Evolutionary conservation across 129 eudicot species (phyloP).

Genomic region (Artemisia tridentata): DNA sequence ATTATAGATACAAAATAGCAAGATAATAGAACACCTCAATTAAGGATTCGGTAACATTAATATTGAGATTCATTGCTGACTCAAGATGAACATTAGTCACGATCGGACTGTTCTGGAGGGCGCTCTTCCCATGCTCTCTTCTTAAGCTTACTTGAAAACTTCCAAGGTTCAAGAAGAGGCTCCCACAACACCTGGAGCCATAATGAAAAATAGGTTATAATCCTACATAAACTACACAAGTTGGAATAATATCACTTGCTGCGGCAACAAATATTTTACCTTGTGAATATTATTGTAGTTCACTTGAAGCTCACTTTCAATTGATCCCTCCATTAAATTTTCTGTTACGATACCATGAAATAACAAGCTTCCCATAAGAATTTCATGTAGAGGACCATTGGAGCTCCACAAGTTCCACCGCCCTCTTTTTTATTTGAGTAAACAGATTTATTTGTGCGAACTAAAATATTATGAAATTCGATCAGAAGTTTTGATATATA

Average conservation of each 20-base stretch:
- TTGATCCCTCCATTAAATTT: constrained; percentile 42
- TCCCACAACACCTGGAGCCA: constrained; percentile 90
- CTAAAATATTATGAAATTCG: not conserved
- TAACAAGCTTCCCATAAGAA: constrained; percentile 47
- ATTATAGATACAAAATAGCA: not conserved
- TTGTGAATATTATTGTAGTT: constrained; percentile 92
- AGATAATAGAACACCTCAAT: constrained; percentile 53
- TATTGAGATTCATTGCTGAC: constrained; percentile 65
- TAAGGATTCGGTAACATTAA: constrained; percentile 81
- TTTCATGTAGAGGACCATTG: constrained; percentile 76
- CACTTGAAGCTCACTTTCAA: constrained; percentile 68
- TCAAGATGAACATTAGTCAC: constrained; percentile 58
- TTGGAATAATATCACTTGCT: not conserved
- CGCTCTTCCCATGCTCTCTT: constrained; percentile 51
- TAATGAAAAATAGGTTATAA: constrained; percentile 6
- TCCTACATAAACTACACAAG: not conserved
- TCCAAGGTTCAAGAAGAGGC: constrained; percentile 97
- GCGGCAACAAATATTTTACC: constrained; percentile 34
- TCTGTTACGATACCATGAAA: constrained; percentile 35
- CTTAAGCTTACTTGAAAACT: constrained; percentile 53
- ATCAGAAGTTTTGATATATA: not conserved
- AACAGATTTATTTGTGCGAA: not conserved
- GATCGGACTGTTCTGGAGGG: constrained; percentile 46
- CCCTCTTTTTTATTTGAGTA: not conserved
- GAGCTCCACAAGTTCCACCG: constrained; percentile 58